phyloP scores from a whole-genome alignment of 805 yeast genomes.

The Cyberlindnera amylophila region DNA sequence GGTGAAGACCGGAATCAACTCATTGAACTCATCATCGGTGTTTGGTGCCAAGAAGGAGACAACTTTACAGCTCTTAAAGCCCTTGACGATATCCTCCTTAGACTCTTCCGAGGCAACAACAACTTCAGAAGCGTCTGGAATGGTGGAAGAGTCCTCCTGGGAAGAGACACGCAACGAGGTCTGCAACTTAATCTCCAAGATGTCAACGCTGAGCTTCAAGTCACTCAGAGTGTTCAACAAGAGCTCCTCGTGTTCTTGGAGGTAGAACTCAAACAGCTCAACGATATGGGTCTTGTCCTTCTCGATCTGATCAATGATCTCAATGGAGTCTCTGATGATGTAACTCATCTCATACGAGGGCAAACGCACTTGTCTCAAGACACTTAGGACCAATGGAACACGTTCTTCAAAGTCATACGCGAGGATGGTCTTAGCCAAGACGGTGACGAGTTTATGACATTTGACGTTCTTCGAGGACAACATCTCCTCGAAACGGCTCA shows the following conservation, averaged over 20 bases:
- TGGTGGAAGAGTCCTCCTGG: conserved; percentile 26
- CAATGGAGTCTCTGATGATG: conserved; percentile 37
- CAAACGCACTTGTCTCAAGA: conserved; percentile 31
- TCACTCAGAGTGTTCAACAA: conserved; percentile 38
- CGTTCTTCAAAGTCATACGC: conserved; percentile 38
- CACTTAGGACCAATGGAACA: conserved; percentile 33
- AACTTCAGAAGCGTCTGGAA: conserved; percentile 16
- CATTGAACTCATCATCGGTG: conserved; percentile 38
- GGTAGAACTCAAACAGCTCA: conserved; percentile 37
- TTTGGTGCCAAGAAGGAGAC: conserved; percentile 36
- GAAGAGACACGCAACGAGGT: conserved; percentile 44
- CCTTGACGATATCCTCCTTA: conserved; percentile 15
- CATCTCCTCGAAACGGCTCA: conserved; percentile 24
- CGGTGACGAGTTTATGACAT: conserved; percentile 40
- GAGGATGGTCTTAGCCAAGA: conserved; percentile 40
- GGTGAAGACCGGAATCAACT: conserved; percentile 40
- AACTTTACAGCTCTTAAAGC: conserved; percentile 16
- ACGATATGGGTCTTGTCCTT: conserved; percentile 37
- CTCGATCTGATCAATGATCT: conserved; percentile 31
- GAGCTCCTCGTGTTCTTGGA: conserved; percentile 34
- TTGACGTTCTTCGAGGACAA: conserved; percentile 28
- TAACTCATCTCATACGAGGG: conserved; percentile 36
- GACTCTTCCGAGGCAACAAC: conserved; percentile 14
- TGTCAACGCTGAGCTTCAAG: conserved; percentile 35
- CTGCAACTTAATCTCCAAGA: conserved; percentile 64